Conservation (phyloP, 2,329 filamentous ascomycete genomes). For the Claviceps citrina region DNA sequence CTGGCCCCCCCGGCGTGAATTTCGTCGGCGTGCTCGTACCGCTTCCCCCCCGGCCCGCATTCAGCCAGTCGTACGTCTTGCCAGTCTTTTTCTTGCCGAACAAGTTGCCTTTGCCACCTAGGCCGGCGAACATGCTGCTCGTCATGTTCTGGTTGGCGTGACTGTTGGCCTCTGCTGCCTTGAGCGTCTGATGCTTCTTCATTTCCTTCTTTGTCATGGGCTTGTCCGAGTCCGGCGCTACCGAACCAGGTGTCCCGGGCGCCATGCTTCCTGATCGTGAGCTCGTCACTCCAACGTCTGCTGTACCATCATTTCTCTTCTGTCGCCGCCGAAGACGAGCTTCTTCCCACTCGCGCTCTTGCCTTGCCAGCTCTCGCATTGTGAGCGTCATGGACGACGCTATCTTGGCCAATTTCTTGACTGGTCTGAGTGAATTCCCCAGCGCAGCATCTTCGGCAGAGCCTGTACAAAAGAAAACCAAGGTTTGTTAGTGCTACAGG, state of each 20-base stretch:
- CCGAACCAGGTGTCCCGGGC: slow-evolving; percentile 44
- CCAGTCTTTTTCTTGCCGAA: slow-evolving; percentile 44
- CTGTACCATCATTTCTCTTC: slow-evolving; percentile 43
- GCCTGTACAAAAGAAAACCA: slow-evolving; percentile 15
- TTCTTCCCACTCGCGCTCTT: slow-evolving; percentile 60
- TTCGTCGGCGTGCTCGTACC: slow-evolving; percentile 37
- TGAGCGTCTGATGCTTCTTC: slow-evolving; percentile 60
- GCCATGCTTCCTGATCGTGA: slow-evolving; percentile 42
- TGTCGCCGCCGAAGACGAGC: slow-evolving; percentile 51
- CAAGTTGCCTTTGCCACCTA: slow-evolving; percentile 44
- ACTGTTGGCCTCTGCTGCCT: slow-evolving; percentile 60
- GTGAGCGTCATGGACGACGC: slow-evolving; percentile 35
- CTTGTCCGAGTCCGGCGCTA: slow-evolving; percentile 51
- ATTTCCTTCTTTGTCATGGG: slow-evolving; percentile 74
- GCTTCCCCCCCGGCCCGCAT: slow-evolving; percentile 31
- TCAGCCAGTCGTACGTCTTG: slow-evolving; percentile 68
- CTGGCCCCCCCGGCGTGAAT: slow-evolving; percentile 17
- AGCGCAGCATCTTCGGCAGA: slow-evolving; percentile 21
- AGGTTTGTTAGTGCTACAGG: background rate
- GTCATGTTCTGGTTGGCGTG: slow-evolving; percentile 75
- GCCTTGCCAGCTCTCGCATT: slow-evolving; percentile 46
- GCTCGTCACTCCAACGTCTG: slow-evolving; percentile 31
- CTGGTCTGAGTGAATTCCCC: slow-evolving; percentile 26
- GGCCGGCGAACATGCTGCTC: slow-evolving; percentile 52
- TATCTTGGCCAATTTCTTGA: slow-evolving; percentile 30